These are phyloP conservation scores for Parasarocladium wereldwijsianum DNA, from an alignment of 2,329 filamentous ascomycete genomes.

Conservation along the genomic window DNA sequence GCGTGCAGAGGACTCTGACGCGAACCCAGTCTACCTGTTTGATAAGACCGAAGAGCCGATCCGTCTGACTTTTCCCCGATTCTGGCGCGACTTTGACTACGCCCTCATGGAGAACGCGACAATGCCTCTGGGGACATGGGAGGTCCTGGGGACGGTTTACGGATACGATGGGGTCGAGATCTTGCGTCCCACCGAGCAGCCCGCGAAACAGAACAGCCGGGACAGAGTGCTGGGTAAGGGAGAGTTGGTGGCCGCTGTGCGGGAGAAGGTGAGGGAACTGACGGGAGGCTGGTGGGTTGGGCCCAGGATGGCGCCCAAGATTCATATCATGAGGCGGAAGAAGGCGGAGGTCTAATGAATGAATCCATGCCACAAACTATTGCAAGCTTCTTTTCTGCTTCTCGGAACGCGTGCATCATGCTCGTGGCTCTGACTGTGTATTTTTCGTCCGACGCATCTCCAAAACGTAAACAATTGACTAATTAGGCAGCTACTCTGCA, in stretches of 20 bases:
- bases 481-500: no score
- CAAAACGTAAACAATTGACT: no score
- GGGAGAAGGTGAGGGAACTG: conserved; percentile 23
- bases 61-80: conserved; percentile 29
- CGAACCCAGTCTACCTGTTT: conserved; percentile 23
- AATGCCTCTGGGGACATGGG: conserved; percentile 36
- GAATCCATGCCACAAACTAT: no score
- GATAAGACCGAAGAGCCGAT: conserved; percentile 47
- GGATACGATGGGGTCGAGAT: conserved; percentile 46
- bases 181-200: conserved; percentile 28
- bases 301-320: conserved; percentile 41
- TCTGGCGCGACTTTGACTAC: conserved; percentile 53
- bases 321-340: conserved; percentile 31
- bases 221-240: conserved; percentile 29
- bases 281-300: conserved; percentile 53
- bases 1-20: conserved; percentile 7
- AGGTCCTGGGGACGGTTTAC: conserved; percentile 38
- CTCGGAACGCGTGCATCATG: no score
- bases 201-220: conserved; percentile 6
- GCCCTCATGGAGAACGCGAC: conserved; percentile 38
- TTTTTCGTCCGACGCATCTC: no score
- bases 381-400: no score
- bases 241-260: conserved; percentile 20
- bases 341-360: conserved; percentile 6
- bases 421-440: no score